These are phyloP conservation scores for Orbilia quercus DNA, from an alignment of 2,329 filamentous ascomycete species.

Conservation along the genomic window DNA sequence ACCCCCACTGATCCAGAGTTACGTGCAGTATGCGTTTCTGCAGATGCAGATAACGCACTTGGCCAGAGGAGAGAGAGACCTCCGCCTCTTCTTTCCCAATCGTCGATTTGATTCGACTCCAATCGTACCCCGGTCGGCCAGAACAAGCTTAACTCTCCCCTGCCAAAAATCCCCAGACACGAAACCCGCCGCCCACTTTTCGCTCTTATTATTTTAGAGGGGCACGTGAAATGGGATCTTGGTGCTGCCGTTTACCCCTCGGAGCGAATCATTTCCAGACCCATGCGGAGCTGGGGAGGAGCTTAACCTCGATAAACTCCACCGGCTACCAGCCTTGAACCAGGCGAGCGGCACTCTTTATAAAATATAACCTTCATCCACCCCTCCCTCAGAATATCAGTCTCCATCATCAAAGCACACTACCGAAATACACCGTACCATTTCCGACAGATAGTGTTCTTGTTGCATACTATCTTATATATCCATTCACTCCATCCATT, in stretches of 20 bases:
- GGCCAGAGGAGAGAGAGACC: constrained; percentile 16
- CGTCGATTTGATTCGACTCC: constrained; percentile 25
- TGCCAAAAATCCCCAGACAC: constrained; percentile 48
- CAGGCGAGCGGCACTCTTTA: too few species aligned
- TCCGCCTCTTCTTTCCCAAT: constrained; percentile 45
- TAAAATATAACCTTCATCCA: constrained; percentile 44
- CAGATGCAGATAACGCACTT: constrained; percentile 32
- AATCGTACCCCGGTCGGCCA: constrained; percentile 12
- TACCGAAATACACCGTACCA: constrained; percentile 12
- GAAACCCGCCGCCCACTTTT: constrained; percentile 27
- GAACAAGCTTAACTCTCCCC: constrained; percentile 52
- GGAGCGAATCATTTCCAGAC: constrained; percentile 53
- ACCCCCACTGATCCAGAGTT: constrained; percentile 41
- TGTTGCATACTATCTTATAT: too few species aligned
- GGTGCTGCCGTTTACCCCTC: constrained; percentile 37
- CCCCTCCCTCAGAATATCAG: constrained; percentile 16
- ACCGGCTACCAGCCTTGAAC: constrained; percentile 1
- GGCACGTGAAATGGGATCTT: constrained; percentile 56
- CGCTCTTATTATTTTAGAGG: constrained; percentile 38
- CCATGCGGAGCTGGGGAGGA: constrained; percentile 47
- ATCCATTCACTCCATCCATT: not conserved
- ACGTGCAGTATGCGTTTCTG: constrained; percentile 34
- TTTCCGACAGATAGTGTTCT: constrained; percentile 6
- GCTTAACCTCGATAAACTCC: constrained; percentile 53
- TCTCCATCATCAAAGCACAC: constrained; percentile 21